phyloP scores from a whole-genome alignment of 2,329 filamentous ascomycete species.

The Xylaria multiplex region DNA sequence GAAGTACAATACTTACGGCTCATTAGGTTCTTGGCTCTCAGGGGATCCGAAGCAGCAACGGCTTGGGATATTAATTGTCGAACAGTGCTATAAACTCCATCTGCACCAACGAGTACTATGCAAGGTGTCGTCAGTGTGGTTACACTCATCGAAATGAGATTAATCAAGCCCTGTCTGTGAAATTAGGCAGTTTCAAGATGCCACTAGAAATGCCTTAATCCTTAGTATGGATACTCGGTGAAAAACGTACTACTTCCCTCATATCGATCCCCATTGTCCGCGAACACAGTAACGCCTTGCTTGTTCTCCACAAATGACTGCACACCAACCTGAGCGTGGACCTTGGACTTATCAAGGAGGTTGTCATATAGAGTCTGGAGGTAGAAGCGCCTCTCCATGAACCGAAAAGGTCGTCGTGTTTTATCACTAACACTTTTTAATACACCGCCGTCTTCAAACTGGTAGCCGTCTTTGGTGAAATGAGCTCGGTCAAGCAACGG shows the following conservation, averaged over 20 bases:
- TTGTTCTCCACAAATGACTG: constrained; percentile 30
- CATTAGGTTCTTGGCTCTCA: not conserved
- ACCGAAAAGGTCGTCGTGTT: constrained; percentile 21
- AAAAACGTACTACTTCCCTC: constrained; percentile 26
- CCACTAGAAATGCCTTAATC: too few species aligned
- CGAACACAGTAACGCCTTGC: constrained; percentile 29
- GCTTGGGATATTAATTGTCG: constrained; percentile 25
- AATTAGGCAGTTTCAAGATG: too few species aligned
- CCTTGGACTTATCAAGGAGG: constrained; percentile 34
- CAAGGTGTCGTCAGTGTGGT: not conserved
- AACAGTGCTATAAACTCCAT: constrained; percentile 37
- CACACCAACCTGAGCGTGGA: constrained; percentile 26
- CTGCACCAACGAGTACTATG: constrained; percentile 35
- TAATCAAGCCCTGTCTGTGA: too few species aligned
- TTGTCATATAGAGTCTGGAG: constrained; percentile 31
- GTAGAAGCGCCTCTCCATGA: constrained; percentile 36
- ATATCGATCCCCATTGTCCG: constrained; percentile 30
- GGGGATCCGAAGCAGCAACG: too few species aligned
- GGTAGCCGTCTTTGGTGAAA: constrained; percentile 25
- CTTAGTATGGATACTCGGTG: not conserved
- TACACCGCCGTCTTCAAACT: constrained; percentile 29
- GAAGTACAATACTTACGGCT: constrained; percentile 14
- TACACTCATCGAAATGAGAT: not conserved
- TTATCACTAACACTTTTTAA: constrained; percentile 25
- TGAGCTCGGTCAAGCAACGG: constrained; percentile 30